Evolutionary conservation across 78 protist genomes (phyloP).

Genomic region (slime mould (Dictyostelium discoideum)): dicty_2.7 NC_007088.5:4465501-4466000

Average conservation of each 20-base stretch:
- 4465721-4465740: constrained; percentile 19
- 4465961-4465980: background rate
- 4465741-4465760: background rate
- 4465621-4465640: background rate
- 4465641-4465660: background rate
- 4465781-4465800: constrained; percentile 55
- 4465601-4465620: background rate
- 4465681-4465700: background rate
- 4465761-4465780: background rate
- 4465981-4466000: background rate
- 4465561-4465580: background rate
- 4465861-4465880: background rate
- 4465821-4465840: constrained; percentile 44
- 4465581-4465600: background rate
- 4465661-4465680: background rate
- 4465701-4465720: background rate
- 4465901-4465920: constrained; percentile 2
- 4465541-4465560: constrained; percentile 2
- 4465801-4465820: constrained; percentile 21
- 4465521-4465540: background rate
- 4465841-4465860: constrained; percentile 20
- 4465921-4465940: background rate
- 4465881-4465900: background rate
- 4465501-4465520: background rate
- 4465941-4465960: background rate